Percentiles rank a stretch among this genome's conserved stretches.
These are phyloP conservation scores for Aspergillus pseudotamarii DNA, from an alignment of 2,329 filamentous ascomycete species.

Conservation along the genomic window DNA sequence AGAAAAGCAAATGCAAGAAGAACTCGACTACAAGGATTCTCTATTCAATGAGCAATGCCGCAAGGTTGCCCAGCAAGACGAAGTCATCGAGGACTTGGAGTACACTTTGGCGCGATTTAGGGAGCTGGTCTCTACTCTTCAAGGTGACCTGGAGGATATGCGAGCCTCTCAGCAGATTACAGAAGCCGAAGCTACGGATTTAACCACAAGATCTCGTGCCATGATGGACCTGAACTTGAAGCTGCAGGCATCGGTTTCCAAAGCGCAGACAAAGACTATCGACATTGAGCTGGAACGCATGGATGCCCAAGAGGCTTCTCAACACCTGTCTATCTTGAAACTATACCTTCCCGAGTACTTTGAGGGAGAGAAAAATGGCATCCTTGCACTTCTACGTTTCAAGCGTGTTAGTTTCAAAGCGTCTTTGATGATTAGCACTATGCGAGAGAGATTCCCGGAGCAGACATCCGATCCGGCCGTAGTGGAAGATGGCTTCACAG, in stretches of 20 bases:
- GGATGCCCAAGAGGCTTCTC: slow-evolving; percentile 83
- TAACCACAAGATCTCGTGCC: slow-evolving; percentile 82
- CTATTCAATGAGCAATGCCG: slow-evolving; percentile 81
- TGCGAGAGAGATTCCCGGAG: slow-evolving; percentile 75
- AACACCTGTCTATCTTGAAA: slow-evolving; percentile 87
- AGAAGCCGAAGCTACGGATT: slow-evolving; percentile 87
- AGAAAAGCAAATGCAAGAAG: slow-evolving; percentile 91
- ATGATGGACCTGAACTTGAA: slow-evolving; percentile 98
- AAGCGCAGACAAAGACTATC: slow-evolving; percentile 92
- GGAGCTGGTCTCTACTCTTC: slow-evolving; percentile 81
- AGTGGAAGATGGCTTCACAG: slow-evolving; percentile 75
- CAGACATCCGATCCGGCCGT: slow-evolving; percentile 66
- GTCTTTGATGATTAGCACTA: slow-evolving; percentile 72
- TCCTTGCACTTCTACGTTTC: slow-evolving; percentile 86
- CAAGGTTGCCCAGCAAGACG: slow-evolving; percentile 74
- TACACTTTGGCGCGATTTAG: slow-evolving; percentile 87
- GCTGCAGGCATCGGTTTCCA: slow-evolving; percentile 84
- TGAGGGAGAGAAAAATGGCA: slow-evolving; percentile 76
- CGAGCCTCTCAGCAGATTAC: slow-evolving; percentile 88
- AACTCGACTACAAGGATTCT: slow-evolving; percentile 84
- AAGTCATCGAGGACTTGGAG: slow-evolving; percentile 81
- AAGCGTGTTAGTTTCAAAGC: slow-evolving; percentile 89
- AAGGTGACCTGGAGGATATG: slow-evolving; percentile 88
- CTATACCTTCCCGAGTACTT: slow-evolving; percentile 86
- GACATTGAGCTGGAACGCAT: slow-evolving; percentile 84